These are phyloP conservation scores for Aspergillus brasiliensis DNA, from an alignment of 2,329 filamentous ascomycete genomes.

Conservation along the genomic window DNA sequence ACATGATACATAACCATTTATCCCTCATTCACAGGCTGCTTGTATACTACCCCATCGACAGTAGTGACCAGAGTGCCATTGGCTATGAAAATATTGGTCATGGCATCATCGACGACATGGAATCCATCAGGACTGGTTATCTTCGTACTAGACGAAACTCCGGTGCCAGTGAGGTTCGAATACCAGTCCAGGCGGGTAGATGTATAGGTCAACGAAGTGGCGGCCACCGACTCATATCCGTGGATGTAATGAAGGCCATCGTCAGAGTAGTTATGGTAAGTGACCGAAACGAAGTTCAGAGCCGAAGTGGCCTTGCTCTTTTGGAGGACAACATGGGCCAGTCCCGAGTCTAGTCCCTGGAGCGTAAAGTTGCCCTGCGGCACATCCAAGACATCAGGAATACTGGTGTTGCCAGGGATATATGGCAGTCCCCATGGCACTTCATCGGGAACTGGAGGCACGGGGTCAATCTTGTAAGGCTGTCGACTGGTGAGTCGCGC, in stretches of 20 bases:
- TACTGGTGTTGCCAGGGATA: not conserved
- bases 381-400: slow-evolving; percentile 3
- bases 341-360: slow-evolving; percentile 14
- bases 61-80: slow-evolving; percentile 46
- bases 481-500: slow-evolving; percentile 40
- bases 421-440: slow-evolving; percentile 24
- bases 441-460: slow-evolving; percentile 27
- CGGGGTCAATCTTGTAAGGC: slow-evolving; percentile 23
- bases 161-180: slow-evolving; percentile 42
- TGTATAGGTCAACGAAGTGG: slow-evolving; percentile 21
- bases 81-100: slow-evolving; percentile 45
- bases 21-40: slow-evolving; percentile 43
- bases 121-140: slow-evolving; percentile 44
- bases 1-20: slow-evolving; percentile 4
- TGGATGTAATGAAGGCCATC: slow-evolving; percentile 35
- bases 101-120: slow-evolving; percentile 42
- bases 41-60: slow-evolving; percentile 39
- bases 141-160: slow-evolving; percentile 36
- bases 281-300: slow-evolving; percentile 34
- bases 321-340: slow-evolving; percentile 11
- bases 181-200: slow-evolving; percentile 40
- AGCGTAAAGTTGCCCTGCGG: slow-evolving; percentile 21
- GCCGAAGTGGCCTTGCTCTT: slow-evolving; percentile 1
- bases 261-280: slow-evolving; percentile 43
- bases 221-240: slow-evolving; percentile 38